These are phyloP conservation scores for Fusarium luffae DNA, from an alignment of 2,329 filamentous ascomycete genomes.

Conservation along the genomic window DNA sequence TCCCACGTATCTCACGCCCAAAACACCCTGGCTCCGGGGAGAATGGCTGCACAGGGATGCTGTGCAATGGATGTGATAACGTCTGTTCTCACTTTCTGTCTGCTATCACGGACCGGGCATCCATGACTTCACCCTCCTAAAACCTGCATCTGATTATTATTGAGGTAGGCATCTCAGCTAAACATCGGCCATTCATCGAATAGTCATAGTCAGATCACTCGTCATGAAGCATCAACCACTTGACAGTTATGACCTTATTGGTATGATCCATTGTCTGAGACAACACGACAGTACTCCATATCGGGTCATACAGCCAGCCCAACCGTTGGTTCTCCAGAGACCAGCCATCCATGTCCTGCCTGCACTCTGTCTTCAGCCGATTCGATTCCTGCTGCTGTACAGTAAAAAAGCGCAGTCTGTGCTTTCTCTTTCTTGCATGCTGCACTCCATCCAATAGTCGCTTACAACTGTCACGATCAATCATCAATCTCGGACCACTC, in stretches of 20 bases:
- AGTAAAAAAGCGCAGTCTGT: constrained; percentile 18
- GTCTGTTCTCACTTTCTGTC: constrained; percentile 19
- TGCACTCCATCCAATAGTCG: constrained; percentile 11
- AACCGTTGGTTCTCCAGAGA: not conserved
- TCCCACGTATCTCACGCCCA: constrained; percentile 7
- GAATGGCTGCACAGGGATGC: constrained; percentile 29
- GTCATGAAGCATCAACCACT: constrained; percentile 20
- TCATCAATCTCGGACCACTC: constrained; percentile 22
- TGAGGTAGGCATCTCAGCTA: constrained; percentile 24
- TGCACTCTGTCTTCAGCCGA: constrained; percentile 12
- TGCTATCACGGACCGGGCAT: constrained; percentile 15
- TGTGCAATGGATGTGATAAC: constrained; percentile 34
- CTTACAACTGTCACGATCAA: constrained; percentile 18
- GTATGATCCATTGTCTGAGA: constrained; percentile 33
- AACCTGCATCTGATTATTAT: constrained; percentile 27
- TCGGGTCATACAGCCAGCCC: not conserved
- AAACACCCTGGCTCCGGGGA: constrained; percentile 23
- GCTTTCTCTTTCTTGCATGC: constrained; percentile 10
- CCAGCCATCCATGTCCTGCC: constrained; percentile 6
- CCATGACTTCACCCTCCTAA: constrained; percentile 32
- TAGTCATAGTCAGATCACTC: constrained; percentile 1
- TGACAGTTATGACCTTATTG: constrained; percentile 39
- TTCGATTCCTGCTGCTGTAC: not conserved
- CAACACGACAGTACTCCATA: constrained; percentile 2
- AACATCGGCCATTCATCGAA: constrained; percentile 29